A percentile compares a stretch with the other conserved stretches of the same genome.
Evolutionary conservation across 164 flowering plant genomes (phyloP).

Genomic region (Vitis amurensis): DNA sequence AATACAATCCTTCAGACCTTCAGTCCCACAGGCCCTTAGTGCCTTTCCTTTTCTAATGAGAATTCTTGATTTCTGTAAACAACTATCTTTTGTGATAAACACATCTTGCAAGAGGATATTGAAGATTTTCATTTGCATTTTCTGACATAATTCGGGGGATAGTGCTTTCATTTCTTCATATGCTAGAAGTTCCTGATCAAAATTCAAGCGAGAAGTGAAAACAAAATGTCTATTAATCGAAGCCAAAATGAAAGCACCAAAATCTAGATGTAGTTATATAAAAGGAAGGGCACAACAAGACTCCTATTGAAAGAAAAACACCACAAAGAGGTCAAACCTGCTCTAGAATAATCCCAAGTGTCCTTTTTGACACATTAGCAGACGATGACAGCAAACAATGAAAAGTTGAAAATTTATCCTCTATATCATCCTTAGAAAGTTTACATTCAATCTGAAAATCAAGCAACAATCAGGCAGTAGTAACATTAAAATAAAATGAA

Average conservation of each 20-base stretch:
- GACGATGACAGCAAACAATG: conserved; percentile 49
- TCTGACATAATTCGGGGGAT: conserved; percentile 45
- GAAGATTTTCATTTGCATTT: conserved; percentile 62
- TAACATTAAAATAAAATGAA: conserved; percentile 4
- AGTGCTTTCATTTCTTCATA: conserved; percentile 53
- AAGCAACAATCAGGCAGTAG: conserved; percentile 20
- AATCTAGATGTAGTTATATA: not conserved
- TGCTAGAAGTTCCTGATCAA: conserved; percentile 66
- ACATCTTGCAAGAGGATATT: conserved; percentile 55
- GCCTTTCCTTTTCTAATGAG: conserved; percentile 57
- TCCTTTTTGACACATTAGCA: conserved; percentile 30
- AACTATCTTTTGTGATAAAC: conserved; percentile 37
- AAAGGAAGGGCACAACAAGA: not conserved
- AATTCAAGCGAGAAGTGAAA: conserved; percentile 9
- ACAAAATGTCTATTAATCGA: not conserved
- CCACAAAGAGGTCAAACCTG: conserved; percentile 49
- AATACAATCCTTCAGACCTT: conserved; percentile 45
- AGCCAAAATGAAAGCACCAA: not conserved
- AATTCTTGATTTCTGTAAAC: conserved; percentile 46
- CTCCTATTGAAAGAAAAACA: not conserved
- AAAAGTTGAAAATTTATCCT: conserved; percentile 32
- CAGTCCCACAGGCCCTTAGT: conserved; percentile 48
- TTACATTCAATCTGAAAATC: conserved; percentile 55
- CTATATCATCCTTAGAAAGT: conserved; percentile 27
- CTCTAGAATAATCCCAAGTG: conserved; percentile 56